Evolutionary conservation across 2,329 filamentous ascomycete genomes (phyloP).

Genomic region (Xylaria sp.): DNA sequence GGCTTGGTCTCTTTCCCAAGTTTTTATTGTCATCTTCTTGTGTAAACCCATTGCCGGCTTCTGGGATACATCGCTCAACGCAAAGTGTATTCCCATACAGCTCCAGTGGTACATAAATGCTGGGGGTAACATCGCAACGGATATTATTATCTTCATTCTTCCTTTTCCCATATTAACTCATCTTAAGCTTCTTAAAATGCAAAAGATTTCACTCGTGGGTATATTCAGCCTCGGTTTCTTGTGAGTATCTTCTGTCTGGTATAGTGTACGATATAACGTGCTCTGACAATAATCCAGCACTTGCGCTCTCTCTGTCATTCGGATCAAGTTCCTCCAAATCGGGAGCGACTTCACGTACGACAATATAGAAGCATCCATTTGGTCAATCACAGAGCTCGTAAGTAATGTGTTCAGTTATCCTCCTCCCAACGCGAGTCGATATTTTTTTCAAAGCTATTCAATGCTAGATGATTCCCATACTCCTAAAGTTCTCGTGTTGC

Average conservation of each 20-base stretch:
- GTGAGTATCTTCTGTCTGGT: slow-evolving; percentile 43
- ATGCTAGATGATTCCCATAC: not conserved
- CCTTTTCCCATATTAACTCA: slow-evolving; percentile 52
- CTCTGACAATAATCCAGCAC: slow-evolving; percentile 43
- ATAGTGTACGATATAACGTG: not conserved
- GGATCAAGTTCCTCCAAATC: slow-evolving; percentile 52
- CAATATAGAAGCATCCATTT: slow-evolving; percentile 52
- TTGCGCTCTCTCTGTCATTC: slow-evolving; percentile 54
- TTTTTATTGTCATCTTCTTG: not conserved
- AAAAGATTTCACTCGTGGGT: slow-evolving; percentile 50
- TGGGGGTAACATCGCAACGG: slow-evolving; percentile 52
- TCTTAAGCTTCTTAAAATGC: slow-evolving; percentile 50
- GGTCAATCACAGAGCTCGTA: slow-evolving; percentile 52
- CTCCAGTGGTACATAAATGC: slow-evolving; percentile 52
- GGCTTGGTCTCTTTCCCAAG: not conserved
- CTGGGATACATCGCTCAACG: slow-evolving; percentile 18
- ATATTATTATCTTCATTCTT: slow-evolving; percentile 52
- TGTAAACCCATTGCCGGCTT: not conserved
- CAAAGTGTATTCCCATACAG: slow-evolving; percentile 50
- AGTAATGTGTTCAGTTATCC: not conserved
- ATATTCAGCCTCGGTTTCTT: slow-evolving; percentile 56
- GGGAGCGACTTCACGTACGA: slow-evolving; percentile 53
- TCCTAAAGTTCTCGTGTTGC: not conserved
- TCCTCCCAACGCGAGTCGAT: not conserved
- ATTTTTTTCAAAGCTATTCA: not conserved